Conservation (phyloP, 2,329 filamentous ascomycete species). For the Fusarium stilboides region DNA sequence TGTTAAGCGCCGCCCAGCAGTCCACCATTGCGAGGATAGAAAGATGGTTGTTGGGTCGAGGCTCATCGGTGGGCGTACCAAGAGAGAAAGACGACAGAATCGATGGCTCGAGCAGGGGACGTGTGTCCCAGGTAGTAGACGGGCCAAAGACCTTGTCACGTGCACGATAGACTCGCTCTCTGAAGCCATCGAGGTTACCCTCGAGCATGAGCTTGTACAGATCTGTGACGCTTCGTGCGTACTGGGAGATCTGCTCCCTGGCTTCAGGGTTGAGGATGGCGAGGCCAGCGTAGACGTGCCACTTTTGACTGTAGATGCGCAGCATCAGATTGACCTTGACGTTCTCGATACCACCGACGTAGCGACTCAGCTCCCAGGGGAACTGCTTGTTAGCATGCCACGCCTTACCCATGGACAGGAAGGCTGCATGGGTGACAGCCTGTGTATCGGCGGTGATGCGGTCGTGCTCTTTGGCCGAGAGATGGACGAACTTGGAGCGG, state of each 20-base stretch:
- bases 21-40: slow-evolving; percentile 97
- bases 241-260: slow-evolving; percentile 92
- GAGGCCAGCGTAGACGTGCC: slow-evolving; percentile 98
- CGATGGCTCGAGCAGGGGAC: slow-evolving; percentile 83
- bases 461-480: slow-evolving; percentile 90
- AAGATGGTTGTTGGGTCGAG: slow-evolving; percentile 91
- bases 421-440: slow-evolving; percentile 97
- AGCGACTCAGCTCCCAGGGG: slow-evolving; percentile 96
- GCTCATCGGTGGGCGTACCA: slow-evolving; percentile 74
- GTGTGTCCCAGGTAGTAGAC: slow-evolving; percentile 70
- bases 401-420: slow-evolving; percentile 96
- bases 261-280: slow-evolving; percentile 97
- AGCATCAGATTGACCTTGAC: slow-evolving; percentile 99
- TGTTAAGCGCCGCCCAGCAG: slow-evolving; percentile 95
- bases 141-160: slow-evolving; percentile 84
- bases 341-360: slow-evolving; percentile 97
- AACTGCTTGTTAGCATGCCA: slow-evolving; percentile 97
- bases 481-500: slow-evolving; percentile 86
- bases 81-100: slow-evolving; percentile 92
- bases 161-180: slow-evolving; percentile 75
- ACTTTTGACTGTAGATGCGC: slow-evolving; percentile 98
- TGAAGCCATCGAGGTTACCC: slow-evolving; percentile 82
- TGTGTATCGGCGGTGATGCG: slow-evolving; percentile 98
- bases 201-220: slow-evolving; percentile 98
- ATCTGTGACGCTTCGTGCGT: slow-evolving; percentile 91